A percentile compares a stretch with the other conserved stretches of the same genome.
These are phyloP conservation scores for Trichoderma erinaceum DNA, from an alignment of 495 filamentous ascomycete genomes.

Conservation along the genomic window DNA sequence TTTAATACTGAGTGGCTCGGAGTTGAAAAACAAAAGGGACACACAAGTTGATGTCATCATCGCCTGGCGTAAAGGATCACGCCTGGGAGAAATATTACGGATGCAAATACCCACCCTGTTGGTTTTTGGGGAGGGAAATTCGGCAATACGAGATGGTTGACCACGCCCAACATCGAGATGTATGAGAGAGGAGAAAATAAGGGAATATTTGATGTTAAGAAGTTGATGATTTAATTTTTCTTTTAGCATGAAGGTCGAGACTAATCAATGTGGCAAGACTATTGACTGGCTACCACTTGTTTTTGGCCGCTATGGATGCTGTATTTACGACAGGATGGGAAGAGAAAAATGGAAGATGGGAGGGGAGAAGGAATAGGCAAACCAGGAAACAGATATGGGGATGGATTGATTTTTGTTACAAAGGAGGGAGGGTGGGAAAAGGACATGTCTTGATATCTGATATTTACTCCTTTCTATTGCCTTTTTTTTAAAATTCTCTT, in stretches of 20 bases:
- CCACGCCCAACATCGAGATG: background rate
- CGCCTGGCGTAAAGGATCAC: background rate
- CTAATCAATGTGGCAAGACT: background rate
- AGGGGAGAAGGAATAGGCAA: background rate
- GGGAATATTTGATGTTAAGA: background rate
- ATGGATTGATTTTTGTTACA: background rate
- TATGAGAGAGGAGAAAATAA: background rate
- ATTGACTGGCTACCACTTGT: background rate
- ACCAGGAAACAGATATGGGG: background rate
- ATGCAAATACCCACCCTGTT: background rate
- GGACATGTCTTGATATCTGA: background rate
- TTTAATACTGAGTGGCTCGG: slow-evolving; percentile 1
- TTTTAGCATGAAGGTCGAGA: background rate
- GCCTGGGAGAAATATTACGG: background rate
- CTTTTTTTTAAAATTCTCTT: background rate
- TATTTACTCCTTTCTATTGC: background rate
- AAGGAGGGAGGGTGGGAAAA: background rate
- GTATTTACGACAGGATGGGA: background rate
- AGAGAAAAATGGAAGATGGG: background rate
- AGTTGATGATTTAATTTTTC: background rate
- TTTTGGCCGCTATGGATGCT: background rate
- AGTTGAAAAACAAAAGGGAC: background rate
- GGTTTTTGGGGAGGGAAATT: background rate
- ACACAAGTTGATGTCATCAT: background rate
- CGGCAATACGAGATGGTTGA: background rate